Conservation (phyloP, 768 basidiomycete genomes). For the Glaciozyma antarctica region DNA sequence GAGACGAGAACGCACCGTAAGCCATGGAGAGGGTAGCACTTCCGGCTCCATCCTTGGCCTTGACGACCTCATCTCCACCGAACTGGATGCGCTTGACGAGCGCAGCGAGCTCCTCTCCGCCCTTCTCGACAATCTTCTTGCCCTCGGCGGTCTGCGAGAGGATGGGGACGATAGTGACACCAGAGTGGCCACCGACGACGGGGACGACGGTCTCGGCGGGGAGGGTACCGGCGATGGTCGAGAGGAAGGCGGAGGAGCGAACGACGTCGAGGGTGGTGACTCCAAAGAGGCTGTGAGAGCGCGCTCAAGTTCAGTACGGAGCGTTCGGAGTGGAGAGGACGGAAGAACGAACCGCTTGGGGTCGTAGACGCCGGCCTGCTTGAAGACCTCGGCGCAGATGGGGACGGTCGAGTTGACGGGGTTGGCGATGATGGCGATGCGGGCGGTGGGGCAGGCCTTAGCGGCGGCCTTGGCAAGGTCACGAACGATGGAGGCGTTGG, state of each 20-base stretch:
- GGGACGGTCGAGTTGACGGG: constrained; percentile 99
- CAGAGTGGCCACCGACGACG: constrained; percentile 79
- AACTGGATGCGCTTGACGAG: constrained; percentile 83
- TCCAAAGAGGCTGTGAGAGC: constrained; percentile 68
- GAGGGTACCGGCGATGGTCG: constrained; percentile 54
- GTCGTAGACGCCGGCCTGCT: constrained; percentile 81
- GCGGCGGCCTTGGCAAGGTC: constrained; percentile 88
- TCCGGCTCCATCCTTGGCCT: constrained; percentile 88
- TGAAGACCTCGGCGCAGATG: constrained; percentile 89
- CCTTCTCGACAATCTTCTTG: constrained; percentile 44
- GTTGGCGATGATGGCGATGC: constrained; percentile 94
- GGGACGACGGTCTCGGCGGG: constrained; percentile 64
- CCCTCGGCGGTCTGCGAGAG: constrained; percentile 68
- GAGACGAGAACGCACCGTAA: constrained; percentile 41
- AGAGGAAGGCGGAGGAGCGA: constrained; percentile 91
- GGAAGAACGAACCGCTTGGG: constrained; percentile 63
- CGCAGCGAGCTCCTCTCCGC: constrained; percentile 57
- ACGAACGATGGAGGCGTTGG: constrained; percentile 93
- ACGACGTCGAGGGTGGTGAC: constrained; percentile 93
- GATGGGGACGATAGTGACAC: constrained; percentile 85
- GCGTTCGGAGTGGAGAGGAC: constrained; percentile 11
- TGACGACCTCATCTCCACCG: constrained; percentile 95
- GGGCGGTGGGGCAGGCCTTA: constrained; percentile 71
- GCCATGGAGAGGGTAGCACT: constrained; percentile 81
- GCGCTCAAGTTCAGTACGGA: constrained; percentile 2